Percentiles rank a stretch among this genome's conserved stretches.
These are phyloP conservation scores for Fraxinus dipetala DNA, from an alignment of 305 asterid species.

Conservation along the genomic window DNA sequence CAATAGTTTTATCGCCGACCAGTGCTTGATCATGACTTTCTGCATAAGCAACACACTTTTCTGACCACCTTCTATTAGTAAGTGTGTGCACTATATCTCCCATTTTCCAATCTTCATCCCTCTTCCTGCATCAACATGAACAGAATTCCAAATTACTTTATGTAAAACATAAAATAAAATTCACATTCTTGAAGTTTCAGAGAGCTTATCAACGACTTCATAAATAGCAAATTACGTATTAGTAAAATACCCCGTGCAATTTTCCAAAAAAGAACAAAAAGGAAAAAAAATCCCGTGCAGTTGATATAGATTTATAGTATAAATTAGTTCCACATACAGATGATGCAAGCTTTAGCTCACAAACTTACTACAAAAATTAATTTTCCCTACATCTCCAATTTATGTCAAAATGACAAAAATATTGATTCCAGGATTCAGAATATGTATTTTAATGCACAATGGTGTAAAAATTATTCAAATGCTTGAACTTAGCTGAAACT, in stretches of 20 bases:
- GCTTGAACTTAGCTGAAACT: background rate
- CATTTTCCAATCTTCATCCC: conserved; percentile 98
- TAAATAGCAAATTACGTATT: background rate
- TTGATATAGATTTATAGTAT: background rate
- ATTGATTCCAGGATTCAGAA: background rate
- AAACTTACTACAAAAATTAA: background rate
- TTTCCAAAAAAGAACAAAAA: background rate
- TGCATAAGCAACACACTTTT: conserved; percentile 87
- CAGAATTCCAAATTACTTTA: background rate
- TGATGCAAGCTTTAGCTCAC: background rate
- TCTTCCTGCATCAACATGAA: conserved; percentile 48
- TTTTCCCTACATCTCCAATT: background rate
- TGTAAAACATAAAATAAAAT: background rate
- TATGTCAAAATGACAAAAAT: background rate
- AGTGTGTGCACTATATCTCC: conserved; percentile 84
- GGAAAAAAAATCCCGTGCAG: background rate
- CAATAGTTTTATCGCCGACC: conserved; percentile 97
- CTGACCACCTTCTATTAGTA: conserved; percentile 94
- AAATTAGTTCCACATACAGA: background rate
- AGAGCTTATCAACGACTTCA: background rate
- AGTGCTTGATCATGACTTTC: conserved; percentile 99
- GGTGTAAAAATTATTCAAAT: background rate
- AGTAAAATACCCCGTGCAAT: background rate
- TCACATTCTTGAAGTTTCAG: background rate
- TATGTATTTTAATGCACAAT: background rate